Evolutionary conservation across 495 filamentous ascomycete species (phyloP), one percentile per base, ranked within the genome.

Genomic region (Daldinia bambusicola): DNA sequence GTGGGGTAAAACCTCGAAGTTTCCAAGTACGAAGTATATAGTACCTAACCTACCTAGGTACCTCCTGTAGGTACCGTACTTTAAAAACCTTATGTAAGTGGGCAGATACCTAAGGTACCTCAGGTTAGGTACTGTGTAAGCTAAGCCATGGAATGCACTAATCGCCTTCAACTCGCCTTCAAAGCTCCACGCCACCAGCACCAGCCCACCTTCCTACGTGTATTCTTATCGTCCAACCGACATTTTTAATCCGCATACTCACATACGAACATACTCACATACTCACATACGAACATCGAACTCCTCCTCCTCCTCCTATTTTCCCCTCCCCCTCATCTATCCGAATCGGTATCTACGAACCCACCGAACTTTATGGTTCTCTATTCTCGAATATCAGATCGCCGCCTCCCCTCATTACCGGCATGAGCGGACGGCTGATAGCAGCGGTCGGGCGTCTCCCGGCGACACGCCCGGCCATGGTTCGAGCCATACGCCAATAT

Each of bases 401-500:
- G 70, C 74, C 75, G 76, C 70, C 75, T 74, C 67, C 68, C 70
- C 73, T 71, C 66, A 71, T 61, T 60, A 72, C 73, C 76, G 86
- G 74, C 78, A 95, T 95, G 92, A 94, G 91, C 84, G 91, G 90
- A 83, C 90, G 91, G 85, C 88, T 94, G 58, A 84, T 93, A 83
- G 88, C 75, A 70, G 60, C 89, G 79, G 87, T 90, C 69, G 88
- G 90, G 81, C 87, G 90, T 64, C 84, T 87, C 79, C 88, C 89
- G 80, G 80, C 88, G 62, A 80, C 88, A 80, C 88, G 89, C 76
- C 86, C 86, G 76, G 81, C 76, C 68, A 66, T 77, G 66, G 81
- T 84, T 74, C 82, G 83, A 74, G 81, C 88, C 71, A 82, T 89
- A 69, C 91, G 91, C 74, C 90, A 90, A 74, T 84, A 89, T 77